Base-by-base conservation (phyloP, 148 eudicot genomes). In the Persicaria tinctoria region DNA sequence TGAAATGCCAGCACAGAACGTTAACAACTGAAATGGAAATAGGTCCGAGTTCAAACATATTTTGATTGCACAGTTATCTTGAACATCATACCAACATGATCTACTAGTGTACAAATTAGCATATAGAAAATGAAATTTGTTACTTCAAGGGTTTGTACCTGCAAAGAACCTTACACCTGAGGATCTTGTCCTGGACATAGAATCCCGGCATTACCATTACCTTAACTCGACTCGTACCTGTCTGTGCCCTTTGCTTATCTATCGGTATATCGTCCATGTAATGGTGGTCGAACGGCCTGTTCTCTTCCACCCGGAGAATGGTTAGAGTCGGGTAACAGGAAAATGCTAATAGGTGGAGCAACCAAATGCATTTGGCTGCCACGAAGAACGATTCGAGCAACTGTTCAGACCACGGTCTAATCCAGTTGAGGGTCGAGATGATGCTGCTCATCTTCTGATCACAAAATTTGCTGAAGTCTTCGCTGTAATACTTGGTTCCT, bases 161-260 rank as follows among this genome's bases (percentile, higher is more conserved):
- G 82, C 97, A 95, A 20, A 95, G 81, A 76, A 95, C 98, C 86
- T 90, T 92, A 78, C 98, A 92, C 77, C 86, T 92, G 68, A 92
- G 80, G 46, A 95, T 89, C 76, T 82, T 89, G 77, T 90, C 98
- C 77, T 84, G 84, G 46, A 95, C 91, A 85, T 95, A 92, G 83
- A 95, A 95, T 18, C 97, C 98, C 1, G 98, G 97, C 96, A 90
- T 86, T 4, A 92, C 97, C 98, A 92, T 90, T n/a, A 89, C 74
- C 87, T 95, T 92, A 27, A 95, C 96, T 55, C 87, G 74, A 64
- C 88, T 84, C 46, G 13, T 11, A 12, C 84, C 81, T 27, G 86
- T 82, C 27, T 80, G 82, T n/a, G 74, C 72, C 81, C 81, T 90
- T 74, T 88, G 92, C 85, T 80, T 83, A 48, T 90, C 97, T 2